phyloP scores from a whole-genome alignment of 208 protist species.

The Strigomonas culicis region DNA sequence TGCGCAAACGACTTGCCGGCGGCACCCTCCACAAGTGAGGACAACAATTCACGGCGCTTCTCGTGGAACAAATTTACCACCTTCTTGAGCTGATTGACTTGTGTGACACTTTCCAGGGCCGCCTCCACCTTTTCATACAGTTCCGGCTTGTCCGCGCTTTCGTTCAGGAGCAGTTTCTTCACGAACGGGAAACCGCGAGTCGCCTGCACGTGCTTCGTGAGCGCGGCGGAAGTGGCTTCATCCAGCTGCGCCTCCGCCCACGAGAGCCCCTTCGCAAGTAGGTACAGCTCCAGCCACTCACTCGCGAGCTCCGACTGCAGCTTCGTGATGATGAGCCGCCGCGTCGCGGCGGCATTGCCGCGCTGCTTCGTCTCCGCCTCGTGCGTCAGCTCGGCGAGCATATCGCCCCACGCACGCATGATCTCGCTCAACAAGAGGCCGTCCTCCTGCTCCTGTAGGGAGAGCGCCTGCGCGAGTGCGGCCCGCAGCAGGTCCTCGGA shows the following conservation, averaged over 20 bases:
- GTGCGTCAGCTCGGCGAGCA: slow-evolving; percentile 29
- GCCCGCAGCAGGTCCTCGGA: slow-evolving; percentile 13
- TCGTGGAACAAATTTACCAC: slow-evolving; percentile 38
- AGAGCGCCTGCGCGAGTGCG: slow-evolving; percentile 20
- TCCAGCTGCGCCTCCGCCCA: slow-evolving; percentile 52
- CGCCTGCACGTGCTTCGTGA: slow-evolving; percentile 39
- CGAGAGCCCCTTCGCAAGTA: slow-evolving; percentile 43
- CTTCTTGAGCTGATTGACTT: slow-evolving; percentile 25
- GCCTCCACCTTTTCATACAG: slow-evolving; percentile 34
- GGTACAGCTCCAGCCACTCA: slow-evolving; percentile 38
- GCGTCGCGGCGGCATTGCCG: slow-evolving; percentile 32
- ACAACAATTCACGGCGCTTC: slow-evolving; percentile 29
- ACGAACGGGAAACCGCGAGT: slow-evolving; percentile 32
- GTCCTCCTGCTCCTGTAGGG: slow-evolving; percentile 14
- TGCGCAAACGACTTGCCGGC: slow-evolving; percentile 36
- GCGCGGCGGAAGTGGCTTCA: slow-evolving; percentile 21
- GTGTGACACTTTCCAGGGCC: slow-evolving; percentile 29
- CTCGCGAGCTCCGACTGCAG: slow-evolving; percentile 38
- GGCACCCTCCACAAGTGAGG: slow-evolving; percentile 33
- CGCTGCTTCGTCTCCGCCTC: slow-evolving; percentile 23
- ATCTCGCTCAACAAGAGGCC: neutral
- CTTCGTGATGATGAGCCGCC: slow-evolving; percentile 30
- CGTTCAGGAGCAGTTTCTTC: slow-evolving; percentile 49
- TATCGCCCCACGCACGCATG: neutral
- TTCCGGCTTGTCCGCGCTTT: slow-evolving; percentile 46